phyloP scores from a whole-genome alignment of 495 filamentous ascomycete species.

The Thozetella sp. region DNA sequence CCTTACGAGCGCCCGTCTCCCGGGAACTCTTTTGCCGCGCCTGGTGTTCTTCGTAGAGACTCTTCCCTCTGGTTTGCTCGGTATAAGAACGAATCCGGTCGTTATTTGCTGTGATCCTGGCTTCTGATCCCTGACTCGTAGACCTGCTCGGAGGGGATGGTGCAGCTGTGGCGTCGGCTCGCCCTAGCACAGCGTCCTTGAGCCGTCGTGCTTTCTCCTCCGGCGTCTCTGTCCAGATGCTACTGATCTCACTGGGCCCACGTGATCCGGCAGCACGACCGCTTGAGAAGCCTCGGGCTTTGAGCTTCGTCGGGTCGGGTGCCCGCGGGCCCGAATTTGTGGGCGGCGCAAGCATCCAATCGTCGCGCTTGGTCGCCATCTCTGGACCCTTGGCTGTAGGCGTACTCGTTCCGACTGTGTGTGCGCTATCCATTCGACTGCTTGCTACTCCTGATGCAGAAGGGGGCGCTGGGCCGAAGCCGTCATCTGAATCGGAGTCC shows the following conservation, averaged over 20 bases:
- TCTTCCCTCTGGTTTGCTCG: conserved; percentile 58
- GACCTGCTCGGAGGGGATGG: neutral
- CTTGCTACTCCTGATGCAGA: conserved; percentile 7
- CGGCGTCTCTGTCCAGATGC: conserved; percentile 90
- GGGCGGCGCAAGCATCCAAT: conserved; percentile 95
- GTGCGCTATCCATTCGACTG: neutral
- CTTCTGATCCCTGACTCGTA: neutral
- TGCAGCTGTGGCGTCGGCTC: conserved; percentile 32
- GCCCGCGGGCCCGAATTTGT: conserved; percentile 63
- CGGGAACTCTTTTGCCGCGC: conserved; percentile 16
- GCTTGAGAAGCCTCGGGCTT: conserved; percentile 75
- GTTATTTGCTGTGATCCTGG: conserved; percentile 15
- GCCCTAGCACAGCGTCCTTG: conserved; percentile 83
- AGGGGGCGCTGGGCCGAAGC: conserved; percentile 17
- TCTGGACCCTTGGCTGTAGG: neutral
- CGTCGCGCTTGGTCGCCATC: conserved; percentile 63
- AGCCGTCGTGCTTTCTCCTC: conserved; percentile 83
- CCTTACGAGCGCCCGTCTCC: conserved; percentile 18
- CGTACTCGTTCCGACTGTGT: neutral
- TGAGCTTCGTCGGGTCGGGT: conserved; percentile 78
- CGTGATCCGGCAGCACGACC: conserved; percentile 20
- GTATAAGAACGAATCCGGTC: conserved; percentile 31
- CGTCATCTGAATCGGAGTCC: conserved; percentile 18
- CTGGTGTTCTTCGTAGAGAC: conserved; percentile 66
- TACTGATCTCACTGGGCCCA: conserved; percentile 49